phyloP scores from a whole-genome alignment of 2,329 filamentous ascomycete genomes.

The Plectosphaerella cucumerina region DNA sequence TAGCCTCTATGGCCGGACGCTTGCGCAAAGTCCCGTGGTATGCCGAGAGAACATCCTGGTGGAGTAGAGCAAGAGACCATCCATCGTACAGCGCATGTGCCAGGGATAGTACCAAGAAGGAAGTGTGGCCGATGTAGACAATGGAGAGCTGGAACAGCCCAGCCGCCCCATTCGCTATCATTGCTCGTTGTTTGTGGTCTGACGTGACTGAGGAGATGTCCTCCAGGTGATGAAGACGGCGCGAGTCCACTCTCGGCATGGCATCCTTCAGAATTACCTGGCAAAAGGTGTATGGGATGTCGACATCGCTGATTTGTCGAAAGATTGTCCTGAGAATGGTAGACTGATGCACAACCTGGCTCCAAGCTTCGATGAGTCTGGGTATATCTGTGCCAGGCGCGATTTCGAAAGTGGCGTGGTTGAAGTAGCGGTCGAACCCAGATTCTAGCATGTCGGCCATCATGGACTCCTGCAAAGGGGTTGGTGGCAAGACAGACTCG shows the following conservation, averaged over 20 bases:
- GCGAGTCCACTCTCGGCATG: not conserved
- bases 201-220: constrained; percentile 32
- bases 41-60: constrained; percentile 63
- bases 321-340: constrained; percentile 77
- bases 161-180: constrained; percentile 24
- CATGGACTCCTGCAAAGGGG: constrained; percentile 84
- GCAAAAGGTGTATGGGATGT: constrained; percentile 45
- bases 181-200: constrained; percentile 31
- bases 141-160: constrained; percentile 47
- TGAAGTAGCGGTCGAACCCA: constrained; percentile 74
- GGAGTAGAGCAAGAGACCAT: constrained; percentile 73
- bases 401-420: constrained; percentile 72
- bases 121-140: constrained; percentile 23
- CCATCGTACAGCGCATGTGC: constrained; percentile 89
- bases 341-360: constrained; percentile 50
- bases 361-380: constrained; percentile 59
- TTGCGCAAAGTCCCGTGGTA: constrained; percentile 45
- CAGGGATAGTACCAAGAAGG: constrained; percentile 62
- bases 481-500: constrained; percentile 66
- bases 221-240: constrained; percentile 14
- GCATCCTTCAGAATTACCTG: constrained; percentile 37
- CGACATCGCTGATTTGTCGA: constrained; percentile 57
- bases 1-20: constrained; percentile 44
- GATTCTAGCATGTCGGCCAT: constrained; percentile 77
- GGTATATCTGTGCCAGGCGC: constrained; percentile 46